Evolutionary conservation across 1,139 yeast genomes (phyloP).

Genomic region (Sugiyamaella paludigena): DNA sequence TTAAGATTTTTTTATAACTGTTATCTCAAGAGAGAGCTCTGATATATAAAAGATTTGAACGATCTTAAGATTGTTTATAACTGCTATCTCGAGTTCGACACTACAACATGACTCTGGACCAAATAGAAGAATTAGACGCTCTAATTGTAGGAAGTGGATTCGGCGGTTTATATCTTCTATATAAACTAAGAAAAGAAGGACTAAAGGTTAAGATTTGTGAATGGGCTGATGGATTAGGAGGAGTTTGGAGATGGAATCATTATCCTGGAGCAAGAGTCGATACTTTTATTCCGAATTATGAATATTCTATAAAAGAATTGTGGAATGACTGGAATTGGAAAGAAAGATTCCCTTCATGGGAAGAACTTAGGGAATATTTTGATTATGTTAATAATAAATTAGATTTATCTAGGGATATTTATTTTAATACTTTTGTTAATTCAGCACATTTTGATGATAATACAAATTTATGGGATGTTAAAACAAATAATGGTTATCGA

Average conservation of each 20-base stretch:
- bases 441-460: conserved; percentile 39
- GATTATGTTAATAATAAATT: conserved; percentile 43
- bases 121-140: conserved; percentile 27
- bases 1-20: too few relatives aligned
- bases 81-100: too few relatives aligned
- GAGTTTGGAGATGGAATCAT: conserved; percentile 55
- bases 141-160: conserved; percentile 52
- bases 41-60: too few relatives aligned
- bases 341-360: conserved; percentile 46
- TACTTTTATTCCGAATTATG: conserved; percentile 50
- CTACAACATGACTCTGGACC: too few relatives aligned
- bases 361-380: conserved; percentile 50
- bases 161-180: conserved; percentile 43
- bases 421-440: conserved; percentile 39
- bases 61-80: too few relatives aligned
- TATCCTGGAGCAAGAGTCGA: conserved; percentile 53
- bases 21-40: too few relatives aligned
- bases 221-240: conserved; percentile 49
- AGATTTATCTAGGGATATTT: conserved; percentile 37
- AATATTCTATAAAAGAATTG: conserved; percentile 47
- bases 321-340: conserved; percentile 46
- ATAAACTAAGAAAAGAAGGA: conserved; percentile 40
- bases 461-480: conserved; percentile 42
- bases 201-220: conserved; percentile 43
- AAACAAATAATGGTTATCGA: conserved; percentile 36